Evolutionary conservation across 352 stramenopile genomes (phyloP), one percentile per base, ranked within the genome.

Genomic region (Globisporangium yorkense): DNA sequence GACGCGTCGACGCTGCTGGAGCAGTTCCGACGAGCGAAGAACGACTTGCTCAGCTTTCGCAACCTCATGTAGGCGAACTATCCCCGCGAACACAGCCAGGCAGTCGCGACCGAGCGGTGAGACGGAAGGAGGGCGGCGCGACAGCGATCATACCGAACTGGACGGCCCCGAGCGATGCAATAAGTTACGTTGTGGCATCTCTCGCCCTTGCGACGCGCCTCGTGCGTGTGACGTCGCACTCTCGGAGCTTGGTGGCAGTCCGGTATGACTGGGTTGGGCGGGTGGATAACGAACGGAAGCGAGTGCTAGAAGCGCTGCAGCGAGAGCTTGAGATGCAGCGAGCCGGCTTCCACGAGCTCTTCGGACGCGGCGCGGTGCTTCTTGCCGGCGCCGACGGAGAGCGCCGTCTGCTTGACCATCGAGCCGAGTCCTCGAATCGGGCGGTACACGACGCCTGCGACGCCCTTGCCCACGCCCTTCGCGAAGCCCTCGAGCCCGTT

Each of bases 391-490:
- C 82, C 80, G 8, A 89, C 77, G 4, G 77, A 87, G 10, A 84
- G 62, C 6, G 75, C 83, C 0, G 80, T 89, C 63, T 92, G 75
- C 49, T 88, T 90, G 41, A 88, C 77, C 80, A 91, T 92, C 1
- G 70, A 75, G 15, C 80, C 80, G 41, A 92, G 64, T 5, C 82
- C 82, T 51, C 86, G 77, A 51, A 90, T 88, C 9, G 82, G 82
- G 5, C 74, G 76, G 43, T 87, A 88, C 27, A 92, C 72, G 15
- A 87, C 77, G 31, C 82, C 82, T 2, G 70, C 80, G 27, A 92
- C 70, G n/a, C 83, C 83, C 9, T 64, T 80, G 12, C 80, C 78
- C 2, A 92, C 70, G 33, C 80, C 83, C 56, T 89, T 89, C 18
- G 83, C 83, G 37, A 92, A 89, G 4, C 80, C 83, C 21, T 82